Percentiles rank a stretch among this genome's conserved stretches.
Evolutionary conservation across 441 rosid genomes (phyloP).

Genomic region (Populus hybrid): DNA sequence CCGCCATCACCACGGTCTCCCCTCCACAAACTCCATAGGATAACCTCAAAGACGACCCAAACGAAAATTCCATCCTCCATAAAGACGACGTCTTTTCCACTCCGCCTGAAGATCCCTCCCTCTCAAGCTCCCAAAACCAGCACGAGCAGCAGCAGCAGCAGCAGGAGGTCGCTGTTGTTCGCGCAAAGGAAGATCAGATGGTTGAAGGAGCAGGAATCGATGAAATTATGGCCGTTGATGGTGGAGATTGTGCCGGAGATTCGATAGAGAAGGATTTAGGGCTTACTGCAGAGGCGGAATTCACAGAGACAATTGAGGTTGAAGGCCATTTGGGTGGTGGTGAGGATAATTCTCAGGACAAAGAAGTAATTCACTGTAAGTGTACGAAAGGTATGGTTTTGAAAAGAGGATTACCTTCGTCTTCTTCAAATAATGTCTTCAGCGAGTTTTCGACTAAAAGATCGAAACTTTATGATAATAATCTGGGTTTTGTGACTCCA

Average conservation of each 20-base stretch:
- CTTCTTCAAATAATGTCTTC: slow-evolving; percentile 4
- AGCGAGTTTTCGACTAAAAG: slow-evolving; percentile 19
- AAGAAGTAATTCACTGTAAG: slow-evolving; percentile 11
- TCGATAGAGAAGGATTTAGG: slow-evolving; percentile 34
- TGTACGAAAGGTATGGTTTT: slow-evolving; percentile 16
- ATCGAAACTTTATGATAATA: slow-evolving; percentile 9
- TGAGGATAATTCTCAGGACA: background rate
- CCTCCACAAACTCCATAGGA: slow-evolving; percentile 27
- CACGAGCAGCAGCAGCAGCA: slow-evolving; percentile 10
- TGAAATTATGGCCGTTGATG: slow-evolving; percentile 4
- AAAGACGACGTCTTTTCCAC: slow-evolving; percentile 36
- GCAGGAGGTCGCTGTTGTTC: background rate
- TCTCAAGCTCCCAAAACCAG: background rate
- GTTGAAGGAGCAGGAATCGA: background rate
- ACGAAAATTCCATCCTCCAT: background rate
- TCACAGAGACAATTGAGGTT: slow-evolving; percentile 20
- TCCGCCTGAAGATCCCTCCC: slow-evolving; percentile 31
- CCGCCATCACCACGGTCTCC: slow-evolving; percentile 33
- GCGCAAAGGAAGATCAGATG: slow-evolving; percentile 10
- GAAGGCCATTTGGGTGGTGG: slow-evolving; percentile 4
- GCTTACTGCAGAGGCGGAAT: slow-evolving; percentile 27
- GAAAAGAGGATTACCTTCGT: slow-evolving; percentile 14
- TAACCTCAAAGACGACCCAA: background rate
- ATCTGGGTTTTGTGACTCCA: slow-evolving; percentile 13
- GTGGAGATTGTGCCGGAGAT: slow-evolving; percentile 9